Evolutionary conservation across 768 basidiomycete species (phyloP), one percentile per base, ranked within the genome.

Genomic region (Termitomyces sp.): DNA sequence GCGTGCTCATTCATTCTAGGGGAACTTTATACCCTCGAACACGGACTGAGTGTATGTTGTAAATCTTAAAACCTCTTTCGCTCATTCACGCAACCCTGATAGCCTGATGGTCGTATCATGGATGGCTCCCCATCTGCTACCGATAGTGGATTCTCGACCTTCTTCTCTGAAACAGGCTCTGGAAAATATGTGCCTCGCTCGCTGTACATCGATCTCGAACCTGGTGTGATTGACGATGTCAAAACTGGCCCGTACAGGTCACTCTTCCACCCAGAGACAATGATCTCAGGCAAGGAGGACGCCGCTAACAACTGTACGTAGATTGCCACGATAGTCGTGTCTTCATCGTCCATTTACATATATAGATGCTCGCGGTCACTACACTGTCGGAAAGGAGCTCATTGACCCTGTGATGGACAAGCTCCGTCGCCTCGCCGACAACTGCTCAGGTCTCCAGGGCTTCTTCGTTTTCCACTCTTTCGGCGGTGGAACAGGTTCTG

Each of bases 401-500:
- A 94, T 99, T 60, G 97, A 99, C 76, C 83, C 83, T 46, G 95
- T 97, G 55, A 91, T 98, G 86, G 97, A 99, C 77, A 95, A 92
- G 74, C 79, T 98, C 64, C 92, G 97, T 71, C 90, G 92, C 64
- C 86, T 99, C 61, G 92, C 95, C 52, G 97, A 99, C 76, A 97
- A 97, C 78, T 98, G 96, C 78, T 85, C 86, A 50, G 97, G 97
- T 71, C 87, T 99, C 46, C 97, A 99, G 76, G 97, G 97, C 67
- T 99, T 99, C 86, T 98, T 98, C 70, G 92, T 98, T 69, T 98
- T 98, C 86, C 97, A 98, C 79, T 98, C 97, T 20, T 98, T 99
- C 71, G 97, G 97, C 71, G 97, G 97, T 70, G 97, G 97, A 74
- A 98, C 97, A 70, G 97, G 97, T 68, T 99, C 97, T 60, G 97